Conservation (phyloP, 2,329 filamentous ascomycete species). For the Curvularia spicifera region DNA sequence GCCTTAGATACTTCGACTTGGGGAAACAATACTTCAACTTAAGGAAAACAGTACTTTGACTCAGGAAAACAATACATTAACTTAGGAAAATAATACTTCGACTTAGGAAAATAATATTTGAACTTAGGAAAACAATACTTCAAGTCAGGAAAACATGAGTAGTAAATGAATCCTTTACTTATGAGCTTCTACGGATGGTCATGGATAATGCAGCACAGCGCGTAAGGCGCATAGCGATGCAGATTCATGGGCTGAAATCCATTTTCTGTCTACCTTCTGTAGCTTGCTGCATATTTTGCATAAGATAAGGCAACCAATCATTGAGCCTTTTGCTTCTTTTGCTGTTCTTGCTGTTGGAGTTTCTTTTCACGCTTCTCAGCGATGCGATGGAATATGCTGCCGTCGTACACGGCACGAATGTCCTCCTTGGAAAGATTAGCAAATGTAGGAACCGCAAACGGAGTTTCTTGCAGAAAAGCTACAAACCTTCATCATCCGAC, state of each 20-base stretch:
- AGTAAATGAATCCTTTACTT: neutral
- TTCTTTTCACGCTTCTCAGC: constrained; percentile 22
- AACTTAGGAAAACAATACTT: neutral
- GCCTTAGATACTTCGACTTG: neutral
- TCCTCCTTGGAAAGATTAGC: constrained; percentile 53
- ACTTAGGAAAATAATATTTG: too few relatives aligned
- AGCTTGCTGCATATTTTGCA: neutral
- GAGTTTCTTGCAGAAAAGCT: too few relatives aligned
- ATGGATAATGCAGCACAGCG: neutral
- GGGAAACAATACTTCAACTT: neutral
- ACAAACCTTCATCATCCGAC: constrained; percentile 57
- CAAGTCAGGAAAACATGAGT: neutral
- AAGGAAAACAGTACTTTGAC: too few relatives aligned
- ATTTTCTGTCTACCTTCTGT: neutral
- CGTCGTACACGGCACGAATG: constrained; percentile 60
- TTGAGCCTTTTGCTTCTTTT: neutral
- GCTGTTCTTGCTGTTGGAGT: neutral
- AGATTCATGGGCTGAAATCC: neutral
- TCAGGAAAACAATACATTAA: too few relatives aligned
- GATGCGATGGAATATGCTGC: constrained; percentile 57
- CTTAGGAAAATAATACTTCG: too few relatives aligned
- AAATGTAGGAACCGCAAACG: neutral
- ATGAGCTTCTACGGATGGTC: neutral
- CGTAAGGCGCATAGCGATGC: neutral
- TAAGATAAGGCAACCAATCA: neutral